phyloP scores from a whole-genome alignment of 495 filamentous ascomycete species.

The Lindgomyces ingoldianus region DNA sequence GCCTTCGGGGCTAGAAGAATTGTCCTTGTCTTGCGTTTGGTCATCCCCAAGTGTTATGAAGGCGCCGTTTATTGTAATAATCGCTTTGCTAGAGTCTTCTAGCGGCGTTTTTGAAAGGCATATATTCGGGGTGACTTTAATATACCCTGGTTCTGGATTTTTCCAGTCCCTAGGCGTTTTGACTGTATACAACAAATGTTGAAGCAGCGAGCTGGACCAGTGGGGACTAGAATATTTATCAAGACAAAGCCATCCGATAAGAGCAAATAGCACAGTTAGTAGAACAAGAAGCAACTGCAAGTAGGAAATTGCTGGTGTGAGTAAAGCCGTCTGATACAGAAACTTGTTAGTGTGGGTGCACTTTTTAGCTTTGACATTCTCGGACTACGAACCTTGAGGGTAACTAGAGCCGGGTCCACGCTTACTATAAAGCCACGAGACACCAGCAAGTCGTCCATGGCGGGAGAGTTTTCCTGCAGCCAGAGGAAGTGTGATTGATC shows the following conservation, averaged over 20 bases:
- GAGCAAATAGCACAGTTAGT: background rate
- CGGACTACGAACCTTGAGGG: background rate
- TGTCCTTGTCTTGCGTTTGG: background rate
- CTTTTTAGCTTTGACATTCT: background rate
- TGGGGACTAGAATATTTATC: background rate
- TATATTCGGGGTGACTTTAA: background rate
- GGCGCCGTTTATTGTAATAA: background rate
- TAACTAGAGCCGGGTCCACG: background rate
- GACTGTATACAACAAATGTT: background rate
- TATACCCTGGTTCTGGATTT: background rate
- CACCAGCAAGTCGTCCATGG: background rate
- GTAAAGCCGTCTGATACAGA: background rate
- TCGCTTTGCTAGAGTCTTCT: background rate
- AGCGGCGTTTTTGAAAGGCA: background rate
- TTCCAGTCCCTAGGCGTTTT: background rate
- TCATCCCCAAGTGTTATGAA: background rate
- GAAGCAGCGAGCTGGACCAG: background rate
- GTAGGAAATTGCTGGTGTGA: background rate
- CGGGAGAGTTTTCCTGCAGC: background rate
- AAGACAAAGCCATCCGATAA: background rate
- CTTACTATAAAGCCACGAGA: background rate
- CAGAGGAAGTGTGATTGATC: background rate
- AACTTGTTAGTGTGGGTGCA: background rate
- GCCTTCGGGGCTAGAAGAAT: background rate
- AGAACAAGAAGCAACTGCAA: background rate